Conservation (phyloP, 495 filamentous ascomycete genomes). For the Annulohypoxylon nitens region DNA sequence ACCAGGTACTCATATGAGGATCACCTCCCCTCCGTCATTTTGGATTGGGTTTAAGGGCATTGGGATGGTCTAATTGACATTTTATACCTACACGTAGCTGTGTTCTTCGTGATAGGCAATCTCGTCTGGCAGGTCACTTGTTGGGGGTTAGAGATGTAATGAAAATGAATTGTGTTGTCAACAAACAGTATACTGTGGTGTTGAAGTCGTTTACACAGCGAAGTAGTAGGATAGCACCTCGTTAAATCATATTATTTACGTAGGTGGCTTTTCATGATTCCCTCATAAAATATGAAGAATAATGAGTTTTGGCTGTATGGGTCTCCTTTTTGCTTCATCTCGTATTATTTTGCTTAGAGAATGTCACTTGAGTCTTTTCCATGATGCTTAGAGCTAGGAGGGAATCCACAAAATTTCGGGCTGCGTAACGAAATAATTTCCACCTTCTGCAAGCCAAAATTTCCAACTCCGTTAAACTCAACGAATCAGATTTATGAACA, state of each 20-base stretch:
- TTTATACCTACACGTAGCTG: conserved; percentile 16
- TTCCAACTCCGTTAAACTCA: conserved; percentile 8
- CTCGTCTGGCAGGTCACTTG: conserved; percentile 1
- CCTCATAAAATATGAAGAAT: not conserved
- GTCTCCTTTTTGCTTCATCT: not conserved
- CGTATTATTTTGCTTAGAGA: not conserved
- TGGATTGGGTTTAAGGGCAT: conserved; percentile 27
- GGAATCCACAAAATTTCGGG: conserved; percentile 27
- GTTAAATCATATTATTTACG: not conserved
- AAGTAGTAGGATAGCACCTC: not conserved
- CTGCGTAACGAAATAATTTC: conserved; percentile 13
- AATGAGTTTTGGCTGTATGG: not conserved
- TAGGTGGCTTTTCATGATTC: not conserved
- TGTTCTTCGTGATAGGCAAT: conserved; percentile 2
- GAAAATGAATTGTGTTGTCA: conserved; percentile 38
- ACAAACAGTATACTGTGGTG: not conserved
- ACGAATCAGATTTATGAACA: not conserved
- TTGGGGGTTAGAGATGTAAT: conserved; percentile 15
- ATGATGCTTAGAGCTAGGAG: conserved; percentile 8
- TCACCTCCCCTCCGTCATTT: conserved; percentile 25
- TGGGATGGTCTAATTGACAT: conserved; percentile 15
- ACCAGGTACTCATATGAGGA: not conserved
- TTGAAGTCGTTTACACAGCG: not conserved
- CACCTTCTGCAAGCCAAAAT: not conserved
- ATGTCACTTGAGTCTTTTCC: not conserved